Base-by-base conservation (phyloP, 2,329 filamentous ascomycete species). In the Chaetomium sp. region DNA sequence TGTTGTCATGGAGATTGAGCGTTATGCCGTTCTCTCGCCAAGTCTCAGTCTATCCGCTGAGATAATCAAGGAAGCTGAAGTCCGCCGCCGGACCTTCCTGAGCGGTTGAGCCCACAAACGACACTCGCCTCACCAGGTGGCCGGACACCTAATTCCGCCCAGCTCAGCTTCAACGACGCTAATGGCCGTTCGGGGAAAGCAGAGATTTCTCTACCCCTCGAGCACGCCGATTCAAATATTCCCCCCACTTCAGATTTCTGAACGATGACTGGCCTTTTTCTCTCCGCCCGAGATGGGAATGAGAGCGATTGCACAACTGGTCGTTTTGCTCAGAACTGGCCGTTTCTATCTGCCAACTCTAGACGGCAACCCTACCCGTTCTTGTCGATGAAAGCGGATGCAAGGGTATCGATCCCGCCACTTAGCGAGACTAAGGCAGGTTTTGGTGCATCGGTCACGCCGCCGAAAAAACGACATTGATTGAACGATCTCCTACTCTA, bases 21-120 rank as follows among this genome's bases (percentile, higher is more conserved):
- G 82, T 61, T 88, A 90, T 68, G 81, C 86, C 0, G 81, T 86
- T 62, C 75, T 94, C 36, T 88, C 89, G 3, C 89, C 89, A 5
- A 91, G 88, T 65, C 74, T 92, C 36, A 81, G 79, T 61, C 75
- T 92, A 49, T 85, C 86, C n/a, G 84, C 86, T 27, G 88, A 92
- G 66, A 90, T 92, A 58, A 82, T 92, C 66, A 84, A 86, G 56
- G 88, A 92, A 68, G 88, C 89, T 6, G 88, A 88, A 68, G 80
- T 84, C 64, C 80, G 88, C 62, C 77, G 88, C 62, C 83, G 86
- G 65, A 77, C 81, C 59, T 83, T 83, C 70, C 72, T 83, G 61
- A 75, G 76, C 62, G 73, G 77, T 61, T 79, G 73, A 77, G 53
- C 43, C 40, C 44, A 36, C 50, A 48, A 38, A 44, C 37, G 37